A percentile compares a stretch with the other conserved stretches of the same genome.
Evolutionary conservation across 2,329 filamentous ascomycete genomes (phyloP).

Genomic region (Anthostomella pinea): DNA sequence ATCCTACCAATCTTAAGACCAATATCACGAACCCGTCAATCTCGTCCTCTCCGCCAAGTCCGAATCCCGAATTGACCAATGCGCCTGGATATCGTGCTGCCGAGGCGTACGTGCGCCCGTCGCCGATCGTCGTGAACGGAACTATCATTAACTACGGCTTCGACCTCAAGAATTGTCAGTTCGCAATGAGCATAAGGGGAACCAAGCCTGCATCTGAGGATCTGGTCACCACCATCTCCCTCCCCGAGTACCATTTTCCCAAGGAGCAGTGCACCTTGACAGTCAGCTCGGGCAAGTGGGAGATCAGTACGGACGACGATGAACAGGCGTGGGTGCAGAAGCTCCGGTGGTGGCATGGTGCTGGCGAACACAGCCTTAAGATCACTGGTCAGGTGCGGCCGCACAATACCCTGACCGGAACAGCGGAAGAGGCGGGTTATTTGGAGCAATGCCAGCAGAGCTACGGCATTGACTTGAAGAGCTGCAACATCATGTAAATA

Average conservation of each 20-base stretch:
- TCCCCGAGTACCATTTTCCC: slow-evolving; percentile 93
- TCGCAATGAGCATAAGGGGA: slow-evolving; percentile 68
- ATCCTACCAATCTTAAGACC: slow-evolving; percentile 71
- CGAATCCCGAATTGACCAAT: slow-evolving; percentile 57
- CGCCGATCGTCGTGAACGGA: slow-evolving; percentile 73
- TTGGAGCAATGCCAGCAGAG: slow-evolving; percentile 63
- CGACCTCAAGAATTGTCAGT: slow-evolving; percentile 75
- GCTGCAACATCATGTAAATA: slow-evolving; percentile 52
- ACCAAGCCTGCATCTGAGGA: slow-evolving; percentile 57
- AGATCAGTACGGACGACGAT: slow-evolving; percentile 70
- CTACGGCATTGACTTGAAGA: slow-evolving; percentile 43
- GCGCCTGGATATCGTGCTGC: slow-evolving; percentile 79
- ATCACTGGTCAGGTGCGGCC: slow-evolving; percentile 71
- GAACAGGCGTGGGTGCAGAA: slow-evolving; percentile 69
- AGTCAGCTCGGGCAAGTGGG: slow-evolving; percentile 86
- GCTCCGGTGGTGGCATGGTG: slow-evolving; percentile 89
- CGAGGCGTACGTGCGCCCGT: slow-evolving; percentile 87
- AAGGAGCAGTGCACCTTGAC: slow-evolving; percentile 67
- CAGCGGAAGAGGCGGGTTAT: slow-evolving; percentile 73
- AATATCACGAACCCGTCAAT: slow-evolving; percentile 68
- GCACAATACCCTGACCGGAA: slow-evolving; percentile 53
- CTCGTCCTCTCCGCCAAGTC: slow-evolving; percentile 52
- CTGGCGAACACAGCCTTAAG: slow-evolving; percentile 76
- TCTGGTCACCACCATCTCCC: slow-evolving; percentile 74
- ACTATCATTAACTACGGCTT: slow-evolving; percentile 71